Conservation (phyloP, 331 rosid species). For the Ulmus americana region DNA sequence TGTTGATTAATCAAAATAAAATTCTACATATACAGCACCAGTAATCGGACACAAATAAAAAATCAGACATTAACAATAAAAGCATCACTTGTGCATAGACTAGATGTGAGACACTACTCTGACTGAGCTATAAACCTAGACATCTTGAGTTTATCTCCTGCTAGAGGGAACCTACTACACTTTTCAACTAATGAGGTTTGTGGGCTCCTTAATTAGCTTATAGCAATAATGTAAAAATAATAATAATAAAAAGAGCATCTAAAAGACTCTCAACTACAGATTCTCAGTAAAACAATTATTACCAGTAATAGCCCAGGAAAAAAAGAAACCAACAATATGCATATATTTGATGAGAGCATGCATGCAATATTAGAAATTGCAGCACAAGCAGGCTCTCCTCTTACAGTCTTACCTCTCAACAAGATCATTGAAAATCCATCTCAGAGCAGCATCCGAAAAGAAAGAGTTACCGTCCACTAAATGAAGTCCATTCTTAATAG, state of each 20-base stretch:
- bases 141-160: too few species aligned
- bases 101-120: too few species aligned
- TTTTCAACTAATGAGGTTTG: too few species aligned
- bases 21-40: background rate
- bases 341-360: slow-evolving; percentile 1
- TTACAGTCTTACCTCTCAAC: slow-evolving; percentile 61
- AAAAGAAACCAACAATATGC: background rate
- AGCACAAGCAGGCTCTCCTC: background rate
- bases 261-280: too few species aligned
- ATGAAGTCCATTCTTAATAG: slow-evolving; percentile 38
- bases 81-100: background rate
- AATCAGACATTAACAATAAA: background rate
- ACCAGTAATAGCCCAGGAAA: background rate
- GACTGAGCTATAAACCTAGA: too few species aligned
- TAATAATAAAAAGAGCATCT: too few species aligned
- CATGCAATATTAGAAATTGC: background rate
- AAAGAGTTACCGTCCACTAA: slow-evolving; percentile 33
- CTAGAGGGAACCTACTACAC: too few species aligned
- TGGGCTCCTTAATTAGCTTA: too few species aligned
- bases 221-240: too few species aligned
- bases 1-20: slow-evolving; percentile 8
- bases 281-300: too few species aligned
- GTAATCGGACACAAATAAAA: slow-evolving; percentile 3
- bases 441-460: slow-evolving; percentile 57
- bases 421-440: slow-evolving; percentile 60